Evolutionary conservation across 805 yeast species (phyloP), one percentile per base, ranked within the genome.

Genomic region (Alloascoidea africana): DNA sequence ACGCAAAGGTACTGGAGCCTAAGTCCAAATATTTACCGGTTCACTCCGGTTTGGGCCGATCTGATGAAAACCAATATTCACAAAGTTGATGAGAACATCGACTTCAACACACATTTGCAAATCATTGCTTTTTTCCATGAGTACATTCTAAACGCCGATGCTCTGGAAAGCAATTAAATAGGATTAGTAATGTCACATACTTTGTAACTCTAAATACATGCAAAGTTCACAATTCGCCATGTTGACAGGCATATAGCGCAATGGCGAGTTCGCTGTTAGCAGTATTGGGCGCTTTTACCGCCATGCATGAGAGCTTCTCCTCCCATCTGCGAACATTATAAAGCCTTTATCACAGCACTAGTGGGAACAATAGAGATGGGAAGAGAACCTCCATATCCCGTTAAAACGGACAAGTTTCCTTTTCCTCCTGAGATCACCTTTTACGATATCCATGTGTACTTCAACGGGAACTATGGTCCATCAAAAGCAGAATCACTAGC

Each of bases 1-100:
- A 78, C 86, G 3, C 59, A 62, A 40, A 63, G 68, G 47, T 80
- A 75, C 55, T 76, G 84, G 85, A 50, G 56, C 33, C 56, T 80
- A 46, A 68, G 78, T 2, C 53, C 61, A 27, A 68, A 77, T 48
- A 75, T 80, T 38, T 80, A 63, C 59, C 62, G 87, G 40, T 73
- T 65, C 51, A 63, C 65, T 33, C 79, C 83, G 8, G 67, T 65
- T 19, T 23, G 13, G 13, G 30, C 30, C 8, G 13, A 8, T 23
- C 30, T n/a, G 8, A n/a, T 8, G 8, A 53, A 56, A 33, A 44
- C 47, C 14, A 62, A 58, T 34, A 51, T 54, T 19, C 89, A 80
- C 55, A 72, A 80, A 19, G 76, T 77, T 15, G 68, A 80, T 50
- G 91, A 82, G 52, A 65, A 60, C 44, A 51, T 72, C 34, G 56